Evolutionary conservation across 179 eudicot genomes (phyloP), one percentile per base, ranked within the genome.

Genomic region (Monotropa hypopitys): DNA sequence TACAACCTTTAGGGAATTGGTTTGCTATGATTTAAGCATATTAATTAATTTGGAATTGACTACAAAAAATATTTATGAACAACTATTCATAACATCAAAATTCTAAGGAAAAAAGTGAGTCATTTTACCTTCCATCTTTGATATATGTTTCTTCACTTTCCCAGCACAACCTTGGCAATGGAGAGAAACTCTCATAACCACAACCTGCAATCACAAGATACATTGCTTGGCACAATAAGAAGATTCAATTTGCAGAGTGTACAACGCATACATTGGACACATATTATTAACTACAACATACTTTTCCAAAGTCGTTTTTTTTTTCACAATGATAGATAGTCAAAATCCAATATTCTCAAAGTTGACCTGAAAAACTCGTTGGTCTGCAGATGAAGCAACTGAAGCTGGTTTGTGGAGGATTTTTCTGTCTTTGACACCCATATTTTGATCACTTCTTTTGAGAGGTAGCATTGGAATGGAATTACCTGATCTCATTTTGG

Each of bases 121-220:
- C 32, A 57, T 23, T 63, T 33, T 83, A 91, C 97, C 97, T 91
- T 88, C 89, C 97, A 91, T 89, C 81, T 86, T 91, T 23, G 93
- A 89, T 28, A 91, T 40, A 79, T 89, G 97, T 75, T 86, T 91
- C 85, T 89, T 89, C 57, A 91, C 84, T 81, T 91, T 91, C 65
- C 89, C 90, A 76, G 90, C 97, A 85, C 97, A 91, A 8, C 92
- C 97, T 86, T 89, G 93, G 73, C 97, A 91, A 82, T 91, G 97
- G 76, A 91, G 84, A 57, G 97, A 89, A 3, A 91, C 97, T 82
- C 89, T 88, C 86, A 91, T 77, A 28, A 89, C 92, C 80, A 91
- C 97, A 72, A 89, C 93, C 93, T 89, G 80, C 71, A 69, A 26
- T 20, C 61, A 33, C 62, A 28, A 65, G n/a, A 63, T 15, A 15